A percentile compares a stretch with the other conserved stretches of the same genome.
Evolutionary conservation across 106 monocot species (phyloP).

Genomic region (Allium cepa): DNA sequence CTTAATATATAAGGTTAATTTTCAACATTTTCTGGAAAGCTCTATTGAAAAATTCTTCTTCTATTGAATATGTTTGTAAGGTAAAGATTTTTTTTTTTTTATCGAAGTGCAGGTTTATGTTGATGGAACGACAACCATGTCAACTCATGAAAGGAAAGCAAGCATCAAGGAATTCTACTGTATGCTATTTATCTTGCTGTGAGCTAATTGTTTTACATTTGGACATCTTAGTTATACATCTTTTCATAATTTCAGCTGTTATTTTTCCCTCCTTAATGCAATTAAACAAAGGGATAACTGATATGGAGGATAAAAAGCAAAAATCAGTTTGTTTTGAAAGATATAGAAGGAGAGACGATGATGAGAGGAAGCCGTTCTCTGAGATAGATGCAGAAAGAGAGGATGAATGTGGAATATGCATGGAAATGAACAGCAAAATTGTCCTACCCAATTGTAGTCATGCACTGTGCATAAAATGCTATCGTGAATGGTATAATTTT

Average conservation of each 20-base stretch:
- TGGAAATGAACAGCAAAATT: slow-evolving; percentile 83
- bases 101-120: slow-evolving; percentile 51
- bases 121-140: slow-evolving; percentile 96
- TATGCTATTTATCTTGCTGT: slow-evolving; percentile 12
- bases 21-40: not conserved
- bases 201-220: not conserved
- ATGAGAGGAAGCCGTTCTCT: slow-evolving; percentile 25
- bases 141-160: slow-evolving; percentile 88
- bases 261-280: slow-evolving; percentile 67
- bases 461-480: slow-evolving; percentile 86
- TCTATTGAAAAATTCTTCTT: too few species aligned
- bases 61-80: not conserved
- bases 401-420: slow-evolving; percentile 89
- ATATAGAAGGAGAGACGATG: slow-evolving; percentile 50
- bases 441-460: slow-evolving; percentile 82
- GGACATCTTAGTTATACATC: not conserved
- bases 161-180: slow-evolving; percentile 86
- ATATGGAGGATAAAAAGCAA: slow-evolving; percentile 78
- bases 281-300: slow-evolving; percentile 64
- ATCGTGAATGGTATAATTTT: slow-evolving; percentile 57
- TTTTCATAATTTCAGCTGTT: slow-evolving; percentile 23
- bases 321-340: slow-evolving; percentile 67
- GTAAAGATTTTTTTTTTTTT: not conserved
- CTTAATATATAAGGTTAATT: slow-evolving; percentile 43
- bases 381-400: slow-evolving; percentile 60